Evolutionary conservation across 257 asterid genomes (phyloP).

Genomic region (Solanum sitiens): DNA sequence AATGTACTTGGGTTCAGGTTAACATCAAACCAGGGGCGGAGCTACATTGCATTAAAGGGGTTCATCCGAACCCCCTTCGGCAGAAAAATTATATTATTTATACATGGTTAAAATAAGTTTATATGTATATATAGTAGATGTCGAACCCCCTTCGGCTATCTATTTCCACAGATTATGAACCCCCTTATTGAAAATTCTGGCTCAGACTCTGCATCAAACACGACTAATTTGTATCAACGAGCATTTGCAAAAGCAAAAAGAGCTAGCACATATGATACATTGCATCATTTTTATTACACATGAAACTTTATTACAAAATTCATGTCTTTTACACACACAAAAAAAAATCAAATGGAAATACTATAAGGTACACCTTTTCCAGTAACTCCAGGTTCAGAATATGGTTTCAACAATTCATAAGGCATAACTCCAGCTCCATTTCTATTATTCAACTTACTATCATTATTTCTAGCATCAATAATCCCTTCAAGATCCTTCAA

Average conservation of each 20-base stretch:
- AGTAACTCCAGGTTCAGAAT: slow-evolving; percentile 61
- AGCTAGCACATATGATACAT: neutral
- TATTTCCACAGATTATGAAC: too few species aligned
- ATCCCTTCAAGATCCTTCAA: slow-evolving; percentile 57
- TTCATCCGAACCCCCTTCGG: too few species aligned
- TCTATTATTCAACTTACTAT: slow-evolving; percentile 27
- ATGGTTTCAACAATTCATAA: slow-evolving; percentile 63
- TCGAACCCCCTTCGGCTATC: too few species aligned
- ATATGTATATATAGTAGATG: too few species aligned
- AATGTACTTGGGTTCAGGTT: too few species aligned
- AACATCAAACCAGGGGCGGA: too few species aligned
- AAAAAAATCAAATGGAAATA: slow-evolving; percentile 46
- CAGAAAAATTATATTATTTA: too few species aligned
- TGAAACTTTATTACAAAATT: neutral
- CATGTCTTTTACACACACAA: neutral
- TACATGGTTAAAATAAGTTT: too few species aligned
- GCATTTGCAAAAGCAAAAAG: neutral
- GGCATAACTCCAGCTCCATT: slow-evolving; percentile 81
- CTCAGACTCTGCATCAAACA: too few species aligned
- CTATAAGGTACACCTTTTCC: slow-evolving; percentile 79
- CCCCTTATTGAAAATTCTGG: too few species aligned
- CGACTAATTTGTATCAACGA: too few species aligned
- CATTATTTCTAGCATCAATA: slow-evolving; percentile 48
- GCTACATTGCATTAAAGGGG: too few species aligned
- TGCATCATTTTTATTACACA: neutral